Conservation (phyloP, 179 eudicot genomes). For the Beta macrorhiza region DNA sequence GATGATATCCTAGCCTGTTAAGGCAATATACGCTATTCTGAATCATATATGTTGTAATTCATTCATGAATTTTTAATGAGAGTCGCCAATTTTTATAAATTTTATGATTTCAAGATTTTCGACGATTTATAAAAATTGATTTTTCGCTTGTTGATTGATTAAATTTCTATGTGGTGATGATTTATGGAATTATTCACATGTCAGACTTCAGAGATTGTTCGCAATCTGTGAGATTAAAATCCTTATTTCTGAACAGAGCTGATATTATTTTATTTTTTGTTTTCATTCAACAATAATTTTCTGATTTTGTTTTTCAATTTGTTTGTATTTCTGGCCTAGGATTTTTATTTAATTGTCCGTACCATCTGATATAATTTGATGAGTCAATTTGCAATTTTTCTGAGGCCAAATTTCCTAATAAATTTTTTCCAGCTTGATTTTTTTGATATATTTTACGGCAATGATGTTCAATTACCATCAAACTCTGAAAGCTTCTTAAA, state of each 20-base stretch:
- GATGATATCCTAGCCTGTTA: conserved; percentile 50
- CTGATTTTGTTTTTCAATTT: not conserved
- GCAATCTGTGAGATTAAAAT: conserved; percentile 31
- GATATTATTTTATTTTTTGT: not conserved
- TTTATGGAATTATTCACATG: conserved; percentile 65
- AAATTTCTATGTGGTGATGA: conserved; percentile 50
- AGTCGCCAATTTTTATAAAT: conserved; percentile 18
- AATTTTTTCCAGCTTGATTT: not conserved
- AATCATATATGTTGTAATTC: conserved; percentile 35
- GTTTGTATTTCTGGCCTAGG: conserved; percentile 8
- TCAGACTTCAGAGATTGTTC: conserved; percentile 82
- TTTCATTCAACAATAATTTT: not conserved
- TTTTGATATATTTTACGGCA: not conserved
- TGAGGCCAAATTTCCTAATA: conserved; percentile 19
- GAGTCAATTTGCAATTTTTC: not conserved
- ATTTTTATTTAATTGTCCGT: conserved; percentile 26
- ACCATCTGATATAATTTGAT: conserved; percentile 25
- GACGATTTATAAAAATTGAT: too few relatives aligned
- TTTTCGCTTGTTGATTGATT: too few relatives aligned
- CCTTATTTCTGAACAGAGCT: conserved; percentile 18
- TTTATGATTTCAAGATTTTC: not conserved
- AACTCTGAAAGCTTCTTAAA: conserved; percentile 20
- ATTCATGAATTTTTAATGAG: conserved; percentile 30
- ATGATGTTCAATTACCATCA: conserved; percentile 32
- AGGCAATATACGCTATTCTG: conserved; percentile 91